Evolutionary conservation across 1,284 basidiomycete genomes (phyloP).

Genomic region (Phellopilus nigrolimitatus): DNA sequence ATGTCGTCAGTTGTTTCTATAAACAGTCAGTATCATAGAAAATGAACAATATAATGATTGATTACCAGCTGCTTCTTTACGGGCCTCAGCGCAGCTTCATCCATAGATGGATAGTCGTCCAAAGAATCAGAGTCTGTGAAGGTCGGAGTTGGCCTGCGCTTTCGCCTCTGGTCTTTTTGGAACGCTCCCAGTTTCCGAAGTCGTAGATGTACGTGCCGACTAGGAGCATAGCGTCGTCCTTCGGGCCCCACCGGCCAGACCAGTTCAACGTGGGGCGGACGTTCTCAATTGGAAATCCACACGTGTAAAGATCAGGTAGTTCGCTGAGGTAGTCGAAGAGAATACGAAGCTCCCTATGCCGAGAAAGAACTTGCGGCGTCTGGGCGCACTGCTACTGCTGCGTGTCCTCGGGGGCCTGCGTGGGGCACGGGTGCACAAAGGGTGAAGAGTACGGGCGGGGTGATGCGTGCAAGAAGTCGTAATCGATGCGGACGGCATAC

Average conservation of each 20-base stretch:
- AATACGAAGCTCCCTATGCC: slow-evolving; percentile 87
- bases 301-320: slow-evolving; percentile 67
- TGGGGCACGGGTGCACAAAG: slow-evolving; percentile 1
- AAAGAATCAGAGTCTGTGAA: slow-evolving; percentile 88
- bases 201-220: slow-evolving; percentile 93
- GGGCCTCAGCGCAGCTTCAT: slow-evolving; percentile 86
- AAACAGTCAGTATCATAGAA: background rate
- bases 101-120: slow-evolving; percentile 94
- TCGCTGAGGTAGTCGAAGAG: slow-evolving; percentile 79
- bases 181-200: slow-evolving; percentile 98
- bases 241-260: slow-evolving; percentile 92
- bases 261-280: slow-evolving; percentile 93
- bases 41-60: slow-evolving; percentile 18
- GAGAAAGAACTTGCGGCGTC: too few relatives aligned
- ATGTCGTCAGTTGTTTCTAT: slow-evolving; percentile 90
- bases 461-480: slow-evolving; percentile 2
- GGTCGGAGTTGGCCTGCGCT: slow-evolving; percentile 84
- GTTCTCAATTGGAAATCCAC: slow-evolving; percentile 87
- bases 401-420: background rate
- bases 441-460: slow-evolving; percentile 8
- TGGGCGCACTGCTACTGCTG: background rate
- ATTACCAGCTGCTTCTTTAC: slow-evolving; percentile 93
- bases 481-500: slow-evolving; percentile 6
- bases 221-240: slow-evolving; percentile 91
- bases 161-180: slow-evolving; percentile 79